A percentile compares a stretch with the other conserved stretches of the same genome.
Conservation (phyloP, 768 basidiomycete species). For the Tulasnella sp. region DNA sequence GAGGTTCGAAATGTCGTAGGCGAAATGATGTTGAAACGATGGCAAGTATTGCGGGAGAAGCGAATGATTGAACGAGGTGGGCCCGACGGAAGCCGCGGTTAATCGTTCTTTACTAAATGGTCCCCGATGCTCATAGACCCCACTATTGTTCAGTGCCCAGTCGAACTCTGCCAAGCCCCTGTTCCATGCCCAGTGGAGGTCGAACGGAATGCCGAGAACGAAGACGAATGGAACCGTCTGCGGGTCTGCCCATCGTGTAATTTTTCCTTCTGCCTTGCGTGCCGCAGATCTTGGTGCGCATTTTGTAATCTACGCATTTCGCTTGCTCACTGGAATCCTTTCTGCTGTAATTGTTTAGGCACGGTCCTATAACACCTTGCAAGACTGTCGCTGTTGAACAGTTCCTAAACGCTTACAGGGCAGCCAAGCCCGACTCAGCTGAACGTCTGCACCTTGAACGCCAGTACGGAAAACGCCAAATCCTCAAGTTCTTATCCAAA, state of each 20-base stretch:
- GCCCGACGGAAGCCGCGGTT: slow-evolving; percentile 26
- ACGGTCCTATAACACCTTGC: slow-evolving; percentile 72
- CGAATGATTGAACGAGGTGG: slow-evolving; percentile 65
- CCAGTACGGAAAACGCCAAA: slow-evolving; percentile 58
- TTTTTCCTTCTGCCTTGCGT: slow-evolving; percentile 81
- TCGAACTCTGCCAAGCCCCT: slow-evolving; percentile 73
- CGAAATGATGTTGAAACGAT: slow-evolving; percentile 60
- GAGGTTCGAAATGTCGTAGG: slow-evolving; percentile 70
- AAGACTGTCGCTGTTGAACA: slow-evolving; percentile 56
- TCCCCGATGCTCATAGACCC: slow-evolving; percentile 50
- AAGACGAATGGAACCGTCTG: slow-evolving; percentile 68
- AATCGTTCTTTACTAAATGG: background rate
- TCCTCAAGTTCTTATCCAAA: slow-evolving; percentile 57
- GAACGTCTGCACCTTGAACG: slow-evolving; percentile 53
- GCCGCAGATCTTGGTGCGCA: slow-evolving; percentile 69
- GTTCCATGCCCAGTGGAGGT: slow-evolving; percentile 55
- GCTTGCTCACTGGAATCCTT: background rate
- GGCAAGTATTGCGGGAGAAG: slow-evolving; percentile 75
- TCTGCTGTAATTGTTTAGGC: slow-evolving; percentile 46
- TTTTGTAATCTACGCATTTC: background rate
- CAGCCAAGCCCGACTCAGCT: slow-evolving; percentile 49
- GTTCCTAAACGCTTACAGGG: slow-evolving; percentile 66
- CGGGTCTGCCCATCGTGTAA: slow-evolving; percentile 66
- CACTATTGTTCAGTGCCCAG: slow-evolving; percentile 73
- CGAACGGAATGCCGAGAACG: slow-evolving; percentile 39